Evolutionary conservation across 495 filamentous ascomycete species (phyloP), one percentile per base, ranked within the genome.

Genomic region (Parathielavia appendiculata): DNA sequence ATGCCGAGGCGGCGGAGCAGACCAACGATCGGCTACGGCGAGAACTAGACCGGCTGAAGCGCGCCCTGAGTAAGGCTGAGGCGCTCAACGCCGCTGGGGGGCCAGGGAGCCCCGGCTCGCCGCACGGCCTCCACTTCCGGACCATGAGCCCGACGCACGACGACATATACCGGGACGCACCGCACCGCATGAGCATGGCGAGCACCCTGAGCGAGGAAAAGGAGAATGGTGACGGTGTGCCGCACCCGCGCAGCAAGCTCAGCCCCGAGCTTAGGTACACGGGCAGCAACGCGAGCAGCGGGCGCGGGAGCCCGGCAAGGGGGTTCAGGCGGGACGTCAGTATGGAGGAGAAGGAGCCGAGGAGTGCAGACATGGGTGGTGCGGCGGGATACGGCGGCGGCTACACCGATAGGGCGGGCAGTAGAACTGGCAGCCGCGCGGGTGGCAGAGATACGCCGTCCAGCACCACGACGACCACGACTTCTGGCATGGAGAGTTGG

Each of bases 1-100:
- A 99, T 60, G 88, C 87, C 45, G 92, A 99, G 71, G 81, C 89
- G 4, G 88, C 91, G 0, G 91, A 96, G 70, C 84, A 88, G 59
- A 85, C 83, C 48, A 89, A 90, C 38, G 85, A 91, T 55, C 86
- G 89, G 54, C 83, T 95, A 63, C 81, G 87, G 54, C 83, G 92
- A 49, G 95, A 99, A 71, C 87, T 97, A 59, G 93, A 97, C 41
- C 81, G 95, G 20, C 76, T 97, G 45, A 97, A 96, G 76, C 88
- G 91, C 34, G 95, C 79, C 36, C 69, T 83, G 12, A 77, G 70
- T 52, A 77, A 75, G 49, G 78, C 78, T 44, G 80, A 83, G 64
- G 69, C 77, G 7, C 63, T 76, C 14, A 74, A 73, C 52, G 71
- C 72, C 36, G 63, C 26, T 0, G 66, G 64, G 4, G 69, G 69